Conservation (phyloP, 148 eudicot species). For the Rhododendron molle region DNA sequence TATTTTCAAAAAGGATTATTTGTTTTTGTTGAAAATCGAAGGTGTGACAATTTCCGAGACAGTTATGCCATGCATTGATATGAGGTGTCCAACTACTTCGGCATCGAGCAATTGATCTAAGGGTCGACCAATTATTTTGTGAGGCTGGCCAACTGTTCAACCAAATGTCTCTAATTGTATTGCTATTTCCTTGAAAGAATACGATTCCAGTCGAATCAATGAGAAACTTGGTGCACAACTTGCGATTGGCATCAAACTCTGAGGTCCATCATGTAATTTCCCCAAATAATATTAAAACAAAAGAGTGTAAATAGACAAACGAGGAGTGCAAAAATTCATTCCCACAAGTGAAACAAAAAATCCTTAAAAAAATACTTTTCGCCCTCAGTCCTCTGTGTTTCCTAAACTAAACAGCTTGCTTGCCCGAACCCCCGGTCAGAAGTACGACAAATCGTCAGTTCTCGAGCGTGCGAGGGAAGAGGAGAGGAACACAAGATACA, state of each 20-base stretch:
- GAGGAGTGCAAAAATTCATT: too few species aligned
- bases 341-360: neutral
- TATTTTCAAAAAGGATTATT: too few species aligned
- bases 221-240: neutral
- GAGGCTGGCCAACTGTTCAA: neutral
- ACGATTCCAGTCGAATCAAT: neutral
- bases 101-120: neutral
- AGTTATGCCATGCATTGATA: neutral
- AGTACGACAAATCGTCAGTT: neutral
- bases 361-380: neutral
- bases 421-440: neutral
- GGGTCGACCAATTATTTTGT: neutral
- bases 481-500: neutral
- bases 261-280: neutral
- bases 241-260: neutral
- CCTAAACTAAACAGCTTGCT: neutral
- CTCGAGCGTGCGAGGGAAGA: neutral
- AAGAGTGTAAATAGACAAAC: too few species aligned
- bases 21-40: too few species aligned
- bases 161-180: neutral
- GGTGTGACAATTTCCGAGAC: neutral
- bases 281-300: neutral
- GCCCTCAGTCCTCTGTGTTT: neutral
- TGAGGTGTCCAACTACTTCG: neutral
- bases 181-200: neutral